phyloP scores from a whole-genome alignment of 1,139 yeast species.

The Tardiomyces blankii region DNA sequence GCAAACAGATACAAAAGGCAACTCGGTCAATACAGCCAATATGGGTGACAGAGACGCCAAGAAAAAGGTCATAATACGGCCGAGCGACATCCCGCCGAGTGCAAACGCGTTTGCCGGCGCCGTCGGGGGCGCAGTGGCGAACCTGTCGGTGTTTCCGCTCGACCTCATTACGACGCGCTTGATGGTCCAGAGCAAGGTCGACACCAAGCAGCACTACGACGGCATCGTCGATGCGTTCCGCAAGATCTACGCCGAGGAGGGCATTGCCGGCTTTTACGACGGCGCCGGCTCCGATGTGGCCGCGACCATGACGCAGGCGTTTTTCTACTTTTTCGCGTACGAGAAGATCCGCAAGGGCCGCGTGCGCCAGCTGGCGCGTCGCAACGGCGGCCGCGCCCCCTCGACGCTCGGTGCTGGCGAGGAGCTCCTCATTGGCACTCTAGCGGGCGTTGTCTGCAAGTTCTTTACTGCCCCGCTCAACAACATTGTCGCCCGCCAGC shows the following conservation, averaged over 20 bases:
- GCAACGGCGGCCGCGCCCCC: constrained; percentile 52
- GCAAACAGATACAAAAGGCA: too few species aligned
- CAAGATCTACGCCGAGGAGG: constrained; percentile 43
- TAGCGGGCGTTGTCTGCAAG: constrained; percentile 39
- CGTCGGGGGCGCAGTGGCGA: constrained; percentile 68
- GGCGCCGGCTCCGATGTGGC: constrained; percentile 36
- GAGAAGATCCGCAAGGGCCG: constrained; percentile 74
- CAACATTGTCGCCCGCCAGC: constrained; percentile 25
- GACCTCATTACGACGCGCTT: constrained; percentile 64
- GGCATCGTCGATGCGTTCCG: constrained; percentile 48
- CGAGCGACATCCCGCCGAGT: constrained; percentile 20
- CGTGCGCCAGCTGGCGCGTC: constrained; percentile 70
- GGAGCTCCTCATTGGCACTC: constrained; percentile 78
- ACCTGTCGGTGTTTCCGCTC: constrained; percentile 60
- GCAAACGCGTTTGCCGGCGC: constrained; percentile 74
- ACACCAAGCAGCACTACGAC: constrained; percentile 32
- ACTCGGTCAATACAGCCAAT: too few species aligned
- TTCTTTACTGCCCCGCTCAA: constrained; percentile 23
- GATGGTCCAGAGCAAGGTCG: constrained; percentile 41
- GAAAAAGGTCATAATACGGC: neutral
- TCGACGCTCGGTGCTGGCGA: constrained; percentile 86
- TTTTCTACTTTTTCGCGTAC: constrained; percentile 61
- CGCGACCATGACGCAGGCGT: constrained; percentile 24
- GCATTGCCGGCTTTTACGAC: constrained; percentile 51
- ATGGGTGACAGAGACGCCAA: neutral